Conservation (phyloP, 148 eudicot species). For the Camellia lanceoleosa region DNA sequence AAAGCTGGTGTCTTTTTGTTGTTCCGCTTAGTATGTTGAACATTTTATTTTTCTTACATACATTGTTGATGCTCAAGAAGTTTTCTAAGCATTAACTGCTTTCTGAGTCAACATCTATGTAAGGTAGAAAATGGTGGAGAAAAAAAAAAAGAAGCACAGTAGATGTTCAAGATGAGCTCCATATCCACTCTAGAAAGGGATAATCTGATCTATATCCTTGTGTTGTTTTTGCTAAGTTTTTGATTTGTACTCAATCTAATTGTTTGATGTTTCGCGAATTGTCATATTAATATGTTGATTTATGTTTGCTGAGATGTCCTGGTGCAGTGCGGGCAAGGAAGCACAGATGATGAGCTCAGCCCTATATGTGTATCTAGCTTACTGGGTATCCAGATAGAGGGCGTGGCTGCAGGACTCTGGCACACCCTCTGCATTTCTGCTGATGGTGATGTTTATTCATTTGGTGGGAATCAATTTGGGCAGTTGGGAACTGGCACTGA, state of each 20-base stretch:
- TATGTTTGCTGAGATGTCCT: slow-evolving; percentile 9
- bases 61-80: not conserved
- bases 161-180: slow-evolving; percentile 49
- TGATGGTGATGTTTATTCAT: slow-evolving; percentile 83
- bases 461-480: slow-evolving; percentile 99
- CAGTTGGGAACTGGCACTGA: slow-evolving; percentile 94
- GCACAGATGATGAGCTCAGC: slow-evolving; percentile 89
- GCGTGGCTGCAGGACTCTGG: slow-evolving; percentile 95
- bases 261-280: slow-evolving; percentile 8
- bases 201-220: slow-evolving; percentile 11
- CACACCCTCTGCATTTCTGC: slow-evolving; percentile 83
- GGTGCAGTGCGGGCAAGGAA: slow-evolving; percentile 90
- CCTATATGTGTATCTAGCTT: slow-evolving; percentile 87
- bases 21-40: not conserved
- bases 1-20: too few relatives aligned
- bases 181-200: slow-evolving; percentile 31
- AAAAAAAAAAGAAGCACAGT: slow-evolving; percentile 30
- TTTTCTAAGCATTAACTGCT: slow-evolving; percentile 13
- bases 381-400: slow-evolving; percentile 63
- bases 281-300: too few relatives aligned
- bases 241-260: slow-evolving; percentile 14
- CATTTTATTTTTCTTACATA: not conserved
- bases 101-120: slow-evolving; percentile 40
- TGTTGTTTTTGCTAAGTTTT: not conserved
- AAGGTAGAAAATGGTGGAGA: slow-evolving; percentile 48